These are phyloP conservation scores for Solanum piurae DNA, from an alignment of 257 asterid genomes.

Conservation along the genomic window DNA sequence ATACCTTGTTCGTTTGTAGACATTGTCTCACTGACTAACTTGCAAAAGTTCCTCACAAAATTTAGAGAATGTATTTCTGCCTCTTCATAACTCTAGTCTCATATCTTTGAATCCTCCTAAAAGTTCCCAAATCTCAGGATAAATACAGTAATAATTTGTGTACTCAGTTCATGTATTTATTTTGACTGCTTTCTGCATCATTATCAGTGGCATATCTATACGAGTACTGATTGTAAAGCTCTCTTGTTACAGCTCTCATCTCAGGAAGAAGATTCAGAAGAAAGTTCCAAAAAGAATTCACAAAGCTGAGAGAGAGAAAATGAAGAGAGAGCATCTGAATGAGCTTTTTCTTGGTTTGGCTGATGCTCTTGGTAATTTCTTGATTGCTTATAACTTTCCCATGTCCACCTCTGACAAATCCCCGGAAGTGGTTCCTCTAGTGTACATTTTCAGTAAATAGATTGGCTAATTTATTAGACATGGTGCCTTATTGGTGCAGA, in stretches of 20 bases:
- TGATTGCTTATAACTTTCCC: background rate
- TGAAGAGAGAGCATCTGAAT: slow-evolving; percentile 55
- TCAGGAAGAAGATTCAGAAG: slow-evolving; percentile 28
- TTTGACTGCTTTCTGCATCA: background rate
- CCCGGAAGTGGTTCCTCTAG: no score
- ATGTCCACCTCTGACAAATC: background rate
- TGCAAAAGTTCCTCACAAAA: background rate
- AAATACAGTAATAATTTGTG: background rate
- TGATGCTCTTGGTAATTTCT: slow-evolving; percentile 40
- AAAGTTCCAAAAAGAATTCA: slow-evolving; percentile 45
- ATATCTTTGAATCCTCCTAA: background rate
- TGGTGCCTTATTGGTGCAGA: slow-evolving; percentile 22
- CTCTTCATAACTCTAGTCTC: background rate
- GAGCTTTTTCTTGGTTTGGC: slow-evolving; percentile 54
- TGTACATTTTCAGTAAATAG: background rate
- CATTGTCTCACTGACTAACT: background rate
- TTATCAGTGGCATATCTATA: background rate
- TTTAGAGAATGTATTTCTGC: background rate
- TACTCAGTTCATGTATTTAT: background rate
- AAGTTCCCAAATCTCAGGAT: background rate
- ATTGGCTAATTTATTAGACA: background rate
- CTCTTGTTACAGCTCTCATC: slow-evolving; percentile 19
- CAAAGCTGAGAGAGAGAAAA: slow-evolving; percentile 66
- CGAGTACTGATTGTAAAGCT: background rate
- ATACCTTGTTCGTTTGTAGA: background rate